Evolutionary conservation across 306 rosid genomes (phyloP).

Genomic region (Rubus idaeus): DNA sequence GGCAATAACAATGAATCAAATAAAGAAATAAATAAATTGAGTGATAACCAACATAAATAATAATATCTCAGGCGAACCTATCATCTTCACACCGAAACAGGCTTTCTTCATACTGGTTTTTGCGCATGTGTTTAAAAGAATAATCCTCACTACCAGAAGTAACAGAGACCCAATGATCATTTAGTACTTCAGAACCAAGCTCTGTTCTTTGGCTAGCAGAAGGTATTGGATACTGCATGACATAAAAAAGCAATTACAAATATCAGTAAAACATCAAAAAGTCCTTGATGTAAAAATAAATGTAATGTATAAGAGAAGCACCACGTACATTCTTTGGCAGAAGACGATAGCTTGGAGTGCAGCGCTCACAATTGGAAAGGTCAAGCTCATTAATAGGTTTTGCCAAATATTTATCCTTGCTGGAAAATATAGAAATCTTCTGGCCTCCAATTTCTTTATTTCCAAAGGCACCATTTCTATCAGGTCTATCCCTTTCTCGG

Average conservation of each 20-base stretch:
- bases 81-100: constrained; percentile 99
- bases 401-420: constrained; percentile 86
- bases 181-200: constrained; percentile 79
- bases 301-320: constrained; percentile 16
- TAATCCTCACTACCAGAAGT: constrained; percentile 99
- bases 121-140: constrained; percentile 99
- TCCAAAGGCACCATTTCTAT: constrained; percentile 39
- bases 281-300: constrained; percentile 7
- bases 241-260: constrained; percentile 19
- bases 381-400: constrained; percentile 98
- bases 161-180: constrained; percentile 98
- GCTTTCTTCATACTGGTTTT: constrained; percentile 99
- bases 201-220: constrained; percentile 82
- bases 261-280: constrained; percentile 19
- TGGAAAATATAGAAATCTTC: constrained; percentile 65
- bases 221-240: constrained; percentile 87
- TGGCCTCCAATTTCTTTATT: constrained; percentile 71
- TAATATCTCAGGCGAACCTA: constrained; percentile 54
- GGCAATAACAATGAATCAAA: not conserved
- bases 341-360: constrained; percentile 96
- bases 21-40: not conserved
- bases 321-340: constrained; percentile 79
- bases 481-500: constrained; percentile 72
- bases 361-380: constrained; percentile 91
- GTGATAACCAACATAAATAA: constrained; percentile 8